phyloP scores from a whole-genome alignment of 306 rosid species.

The Inga laurina region DNA sequence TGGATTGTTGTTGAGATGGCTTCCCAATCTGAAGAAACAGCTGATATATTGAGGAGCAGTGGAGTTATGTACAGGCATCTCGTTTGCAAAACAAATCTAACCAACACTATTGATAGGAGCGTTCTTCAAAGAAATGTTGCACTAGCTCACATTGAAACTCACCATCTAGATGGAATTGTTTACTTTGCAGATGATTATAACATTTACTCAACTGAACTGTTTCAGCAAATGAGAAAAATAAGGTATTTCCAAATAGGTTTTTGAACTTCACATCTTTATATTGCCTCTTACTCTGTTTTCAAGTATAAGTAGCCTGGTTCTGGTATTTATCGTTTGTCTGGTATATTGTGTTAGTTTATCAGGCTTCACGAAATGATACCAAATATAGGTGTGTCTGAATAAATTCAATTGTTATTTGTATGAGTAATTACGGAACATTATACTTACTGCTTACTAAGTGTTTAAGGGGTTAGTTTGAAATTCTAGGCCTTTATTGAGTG shows the following conservation, averaged over 20 bases:
- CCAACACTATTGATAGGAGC: slow-evolving; percentile 52
- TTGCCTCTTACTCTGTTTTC: slow-evolving; percentile 2
- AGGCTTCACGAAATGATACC: not conserved
- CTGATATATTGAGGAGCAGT: slow-evolving; percentile 66
- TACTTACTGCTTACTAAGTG: not conserved
- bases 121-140: slow-evolving; percentile 78
- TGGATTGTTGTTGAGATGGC: slow-evolving; percentile 90
- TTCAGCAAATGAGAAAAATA: slow-evolving; percentile 83
- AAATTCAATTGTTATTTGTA: not conserved
- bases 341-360: not conserved
- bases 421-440: slow-evolving; percentile 4
- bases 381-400: not conserved
- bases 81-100: slow-evolving; percentile 60
- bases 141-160: slow-evolving; percentile 78
- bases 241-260: slow-evolving; percentile 51
- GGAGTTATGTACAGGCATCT: slow-evolving; percentile 89
- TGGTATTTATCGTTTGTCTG: slow-evolving; percentile 7
- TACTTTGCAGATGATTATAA: slow-evolving; percentile 83
- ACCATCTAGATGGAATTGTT: slow-evolving; percentile 82
- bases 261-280: slow-evolving; percentile 7
- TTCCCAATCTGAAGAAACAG: slow-evolving; percentile 84
- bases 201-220: slow-evolving; percentile 61
- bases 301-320: slow-evolving; percentile 6
- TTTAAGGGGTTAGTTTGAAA: not conserved
- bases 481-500: not conserved